Conservation (phyloP, 257 asterid genomes). For the Solanum sejunctum region DNA sequence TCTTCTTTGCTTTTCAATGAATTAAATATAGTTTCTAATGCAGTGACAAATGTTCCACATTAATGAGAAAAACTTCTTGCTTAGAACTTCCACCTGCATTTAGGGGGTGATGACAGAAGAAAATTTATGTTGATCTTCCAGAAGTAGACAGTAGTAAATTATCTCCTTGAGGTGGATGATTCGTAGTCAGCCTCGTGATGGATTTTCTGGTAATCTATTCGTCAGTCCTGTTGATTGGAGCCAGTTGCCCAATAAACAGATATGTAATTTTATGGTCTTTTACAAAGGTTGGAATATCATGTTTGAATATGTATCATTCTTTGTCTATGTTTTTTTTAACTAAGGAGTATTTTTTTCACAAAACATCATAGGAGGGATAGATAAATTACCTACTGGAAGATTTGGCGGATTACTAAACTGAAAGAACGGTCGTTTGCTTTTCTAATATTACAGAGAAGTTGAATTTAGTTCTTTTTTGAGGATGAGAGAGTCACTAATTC, state of each 20-base stretch:
- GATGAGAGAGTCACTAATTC: neutral
- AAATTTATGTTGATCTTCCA: neutral
- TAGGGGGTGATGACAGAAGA: neutral
- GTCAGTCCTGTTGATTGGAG: neutral
- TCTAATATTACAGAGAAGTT: neutral
- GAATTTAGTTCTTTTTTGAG: neutral
- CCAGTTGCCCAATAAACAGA: neutral
- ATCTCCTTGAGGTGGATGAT: neutral
- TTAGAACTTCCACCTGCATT: neutral
- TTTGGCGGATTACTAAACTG: neutral
- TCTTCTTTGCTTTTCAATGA: neutral
- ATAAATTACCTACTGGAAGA: neutral
- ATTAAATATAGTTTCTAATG: neutral
- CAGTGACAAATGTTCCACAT: neutral
- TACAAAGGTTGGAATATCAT: neutral
- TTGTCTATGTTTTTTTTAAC: neutral
- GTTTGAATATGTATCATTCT: neutral
- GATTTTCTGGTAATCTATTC: neutral
- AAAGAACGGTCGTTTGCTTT: neutral
- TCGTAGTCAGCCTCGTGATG: neutral
- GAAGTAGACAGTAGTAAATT: neutral
- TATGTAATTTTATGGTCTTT: neutral
- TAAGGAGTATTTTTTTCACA: neutral
- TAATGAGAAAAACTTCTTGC: neutral
- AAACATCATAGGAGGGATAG: neutral